phyloP scores from a whole-genome alignment of 495 filamentous ascomycete genomes.

The Thozetella sp. region DNA sequence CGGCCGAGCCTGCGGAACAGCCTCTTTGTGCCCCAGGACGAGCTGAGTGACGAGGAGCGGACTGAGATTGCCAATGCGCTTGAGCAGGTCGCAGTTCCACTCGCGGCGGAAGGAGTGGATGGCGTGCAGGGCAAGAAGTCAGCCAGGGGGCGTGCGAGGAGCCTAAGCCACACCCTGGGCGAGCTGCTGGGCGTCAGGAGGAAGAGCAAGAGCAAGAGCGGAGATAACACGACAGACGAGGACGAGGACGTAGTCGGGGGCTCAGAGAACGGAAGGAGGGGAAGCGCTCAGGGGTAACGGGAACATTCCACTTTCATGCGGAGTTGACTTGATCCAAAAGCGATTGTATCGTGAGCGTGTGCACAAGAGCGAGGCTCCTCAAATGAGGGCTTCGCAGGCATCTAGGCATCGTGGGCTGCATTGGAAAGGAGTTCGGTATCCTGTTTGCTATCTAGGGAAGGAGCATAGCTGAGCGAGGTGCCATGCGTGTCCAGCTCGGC shows the following conservation, averaged over 20 bases:
- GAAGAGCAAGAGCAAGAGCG: constrained; percentile 4
- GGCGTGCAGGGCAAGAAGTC: constrained; percentile 8
- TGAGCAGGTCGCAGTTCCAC: constrained; percentile 12
- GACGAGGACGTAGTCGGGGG: background rate
- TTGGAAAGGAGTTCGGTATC: constrained; percentile 7
- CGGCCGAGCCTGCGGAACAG: constrained; percentile 38
- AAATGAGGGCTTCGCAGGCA: background rate
- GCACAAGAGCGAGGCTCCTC: background rate
- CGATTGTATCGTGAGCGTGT: background rate
- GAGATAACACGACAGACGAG: background rate
- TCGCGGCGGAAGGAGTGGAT: constrained; percentile 3
- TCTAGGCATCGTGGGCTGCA: background rate
- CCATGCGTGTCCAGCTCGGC: background rate
- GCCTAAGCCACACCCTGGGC: constrained; percentile 50
- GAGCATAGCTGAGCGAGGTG: background rate
- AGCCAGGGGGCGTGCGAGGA: constrained; percentile 40
- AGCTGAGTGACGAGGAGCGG: constrained; percentile 14
- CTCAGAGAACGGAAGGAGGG: background rate
- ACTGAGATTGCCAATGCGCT: constrained; percentile 6
- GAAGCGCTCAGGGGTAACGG: background rate
- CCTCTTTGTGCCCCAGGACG: constrained; percentile 39
- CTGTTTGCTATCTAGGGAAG: background rate
- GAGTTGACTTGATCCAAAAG: background rate
- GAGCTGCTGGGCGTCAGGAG: constrained; percentile 33
- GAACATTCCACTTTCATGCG: too few relatives aligned